Conservation (phyloP, 2,329 filamentous ascomycete genomes). For the Cladosporium sp. region DNA sequence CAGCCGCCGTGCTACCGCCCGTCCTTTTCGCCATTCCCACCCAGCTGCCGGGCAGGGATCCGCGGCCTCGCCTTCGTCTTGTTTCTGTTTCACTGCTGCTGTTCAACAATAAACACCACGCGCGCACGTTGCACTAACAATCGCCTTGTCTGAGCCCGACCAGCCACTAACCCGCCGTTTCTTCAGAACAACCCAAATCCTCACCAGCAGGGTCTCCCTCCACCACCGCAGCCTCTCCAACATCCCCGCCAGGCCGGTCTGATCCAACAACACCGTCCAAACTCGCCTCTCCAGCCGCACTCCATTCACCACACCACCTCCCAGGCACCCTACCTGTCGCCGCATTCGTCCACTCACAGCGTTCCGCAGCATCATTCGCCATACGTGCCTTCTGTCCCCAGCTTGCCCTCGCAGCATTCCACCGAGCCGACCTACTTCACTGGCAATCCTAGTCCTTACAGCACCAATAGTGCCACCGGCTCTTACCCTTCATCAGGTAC, state of each 20-base stretch:
- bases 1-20: conserved; percentile 7
- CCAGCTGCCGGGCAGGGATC: conserved; percentile 1
- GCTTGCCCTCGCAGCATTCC: conserved; percentile 55
- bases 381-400: conserved; percentile 65
- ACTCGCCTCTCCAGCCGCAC: conserved; percentile 49
- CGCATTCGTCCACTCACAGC: conserved; percentile 57
- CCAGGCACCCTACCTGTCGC: conserved; percentile 13
- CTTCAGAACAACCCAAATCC: conserved; percentile 14
- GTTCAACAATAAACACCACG: conserved; percentile 3
- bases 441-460: conserved; percentile 76
- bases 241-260: conserved; percentile 68
- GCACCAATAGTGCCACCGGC: conserved; percentile 72
- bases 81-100: conserved; percentile 8
- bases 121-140: conserved; percentile 11
- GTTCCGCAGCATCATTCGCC: conserved; percentile 49
- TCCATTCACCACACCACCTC: conserved; percentile 8
- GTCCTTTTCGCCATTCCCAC: neutral
- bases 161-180: conserved; percentile 12
- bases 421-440: conserved; percentile 71
- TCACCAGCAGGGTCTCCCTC: conserved; percentile 62
- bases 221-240: conserved; percentile 56
- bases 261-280: conserved; percentile 63
- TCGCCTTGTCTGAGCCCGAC: conserved; percentile 1
- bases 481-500: conserved; percentile 84
- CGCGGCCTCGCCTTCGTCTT: neutral